phyloP scores from a whole-genome alignment of 176 grass and related monocot genomes.

The Bonia amplexicaulis region DNA sequence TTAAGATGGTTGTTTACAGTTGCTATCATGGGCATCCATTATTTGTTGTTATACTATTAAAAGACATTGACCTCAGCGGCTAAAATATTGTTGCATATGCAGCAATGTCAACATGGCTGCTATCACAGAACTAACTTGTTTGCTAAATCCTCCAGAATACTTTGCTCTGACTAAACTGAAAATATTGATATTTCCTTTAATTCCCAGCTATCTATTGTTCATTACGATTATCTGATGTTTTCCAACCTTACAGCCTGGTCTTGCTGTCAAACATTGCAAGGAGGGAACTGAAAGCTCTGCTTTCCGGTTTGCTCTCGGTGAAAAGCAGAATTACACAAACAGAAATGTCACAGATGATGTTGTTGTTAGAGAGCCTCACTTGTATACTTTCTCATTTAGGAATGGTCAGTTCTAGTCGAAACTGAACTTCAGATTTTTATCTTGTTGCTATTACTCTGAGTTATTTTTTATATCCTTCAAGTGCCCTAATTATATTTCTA shows the following conservation, averaged over 20 bases:
- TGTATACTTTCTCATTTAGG: conserved; percentile 69
- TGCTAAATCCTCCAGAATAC: background rate
- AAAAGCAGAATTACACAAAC: conserved; percentile 67
- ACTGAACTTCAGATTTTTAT: conserved; percentile 4
- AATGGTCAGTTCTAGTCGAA: conserved; percentile 48
- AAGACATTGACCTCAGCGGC: background rate
- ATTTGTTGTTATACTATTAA: background rate
- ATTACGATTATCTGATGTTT: conserved; percentile 16
- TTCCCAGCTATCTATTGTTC: background rate
- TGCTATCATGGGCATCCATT: background rate
- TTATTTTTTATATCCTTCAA: conserved; percentile 2
- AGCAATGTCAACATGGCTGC: background rate
- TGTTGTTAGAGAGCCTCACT: conserved; percentile 72
- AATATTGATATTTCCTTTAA: background rate
- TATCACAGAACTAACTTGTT: background rate
- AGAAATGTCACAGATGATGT: conserved; percentile 49
- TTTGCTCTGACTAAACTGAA: conserved; percentile 6
- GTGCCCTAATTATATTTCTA: conserved; percentile 27
- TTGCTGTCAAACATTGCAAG: conserved; percentile 69
- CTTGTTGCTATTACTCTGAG: background rate
- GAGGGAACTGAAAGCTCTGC: conserved; percentile 82
- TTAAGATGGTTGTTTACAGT: background rate
- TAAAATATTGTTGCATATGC: background rate
- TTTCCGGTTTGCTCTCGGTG: conserved; percentile 89
- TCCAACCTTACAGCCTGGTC: conserved; percentile 53